These are phyloP conservation scores for Fusarium sp. DNA, from an alignment of 2,329 filamentous ascomycete genomes.

Conservation along the genomic window DNA sequence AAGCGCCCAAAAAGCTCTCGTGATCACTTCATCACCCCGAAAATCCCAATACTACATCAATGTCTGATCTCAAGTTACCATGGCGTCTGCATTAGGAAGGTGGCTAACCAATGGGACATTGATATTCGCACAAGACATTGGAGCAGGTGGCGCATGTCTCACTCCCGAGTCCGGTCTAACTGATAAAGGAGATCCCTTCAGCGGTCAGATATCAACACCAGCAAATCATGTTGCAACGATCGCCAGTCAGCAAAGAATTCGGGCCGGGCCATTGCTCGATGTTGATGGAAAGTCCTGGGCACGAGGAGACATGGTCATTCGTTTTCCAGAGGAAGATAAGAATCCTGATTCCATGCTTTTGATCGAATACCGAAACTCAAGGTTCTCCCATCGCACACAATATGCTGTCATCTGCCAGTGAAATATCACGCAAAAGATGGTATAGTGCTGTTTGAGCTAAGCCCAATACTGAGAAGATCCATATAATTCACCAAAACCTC, in stretches of 20 bases:
- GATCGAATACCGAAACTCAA: neutral
- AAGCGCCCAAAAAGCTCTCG: neutral
- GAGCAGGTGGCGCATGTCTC: slow-evolving; percentile 19
- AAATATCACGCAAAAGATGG: slow-evolving; percentile 15
- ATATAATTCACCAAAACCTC: slow-evolving; percentile 46
- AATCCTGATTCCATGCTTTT: neutral
- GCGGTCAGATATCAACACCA: neutral
- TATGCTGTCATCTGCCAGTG: neutral
- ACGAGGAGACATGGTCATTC: neutral
- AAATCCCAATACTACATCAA: slow-evolving; percentile 5
- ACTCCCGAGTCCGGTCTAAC: neutral
- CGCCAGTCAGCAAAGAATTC: neutral
- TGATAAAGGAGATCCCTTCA: neutral
- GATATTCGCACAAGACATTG: slow-evolving; percentile 2
- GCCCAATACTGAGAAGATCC: slow-evolving; percentile 33
- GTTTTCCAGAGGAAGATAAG: neutral
- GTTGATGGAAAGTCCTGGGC: neutral
- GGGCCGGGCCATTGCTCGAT: neutral
- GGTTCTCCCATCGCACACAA: neutral
- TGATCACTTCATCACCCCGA: neutral
- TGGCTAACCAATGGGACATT: neutral
- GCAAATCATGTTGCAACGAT: neutral
- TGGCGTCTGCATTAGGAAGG: slow-evolving; percentile 7
- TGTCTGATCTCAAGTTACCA: neutral
- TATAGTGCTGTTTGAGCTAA: slow-evolving; percentile 22